A percentile compares a stretch with the other conserved stretches of the same genome.
These are phyloP conservation scores for Cyclotella atomus DNA, from an alignment of 108 stramenopile genomes.

Conservation along the genomic window DNA sequence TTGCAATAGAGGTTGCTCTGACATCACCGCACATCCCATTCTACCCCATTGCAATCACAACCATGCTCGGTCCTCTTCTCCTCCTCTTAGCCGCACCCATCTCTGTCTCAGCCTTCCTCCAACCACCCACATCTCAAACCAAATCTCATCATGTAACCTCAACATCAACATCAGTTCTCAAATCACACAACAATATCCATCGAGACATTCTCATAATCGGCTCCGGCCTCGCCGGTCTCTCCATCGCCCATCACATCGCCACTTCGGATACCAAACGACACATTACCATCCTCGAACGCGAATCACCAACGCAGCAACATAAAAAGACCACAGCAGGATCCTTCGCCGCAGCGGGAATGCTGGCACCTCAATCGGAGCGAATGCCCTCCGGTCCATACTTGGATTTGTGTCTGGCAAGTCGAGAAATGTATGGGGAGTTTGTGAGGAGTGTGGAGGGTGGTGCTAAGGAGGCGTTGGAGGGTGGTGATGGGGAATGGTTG, in stretches of 20 bases:
- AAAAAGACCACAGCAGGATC: constrained; percentile 50
- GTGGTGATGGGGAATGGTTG: too few species aligned
- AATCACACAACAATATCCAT: background rate
- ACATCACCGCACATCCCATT: too few species aligned
- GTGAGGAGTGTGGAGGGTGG: constrained; percentile 62
- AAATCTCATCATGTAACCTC: background rate
- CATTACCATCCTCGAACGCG: constrained; percentile 72
- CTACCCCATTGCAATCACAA: too few species aligned
- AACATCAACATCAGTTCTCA: background rate
- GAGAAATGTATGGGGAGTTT: constrained; percentile 79
- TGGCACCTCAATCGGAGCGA: constrained; percentile 90
- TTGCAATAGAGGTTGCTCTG: too few species aligned
- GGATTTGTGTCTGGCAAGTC: constrained; percentile 79
- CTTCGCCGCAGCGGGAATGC: constrained; percentile 86
- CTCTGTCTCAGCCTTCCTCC: too few species aligned
- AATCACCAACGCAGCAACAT: constrained; percentile 39
- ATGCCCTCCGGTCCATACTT: constrained; percentile 81
- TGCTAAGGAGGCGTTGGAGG: constrained; percentile 70
- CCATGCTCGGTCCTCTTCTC: too few species aligned
- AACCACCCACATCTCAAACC: background rate
- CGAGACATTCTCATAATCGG: constrained; percentile 80
- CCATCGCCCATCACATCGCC: constrained; percentile 66
- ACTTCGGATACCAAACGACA: constrained; percentile 72
- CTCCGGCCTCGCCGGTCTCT: constrained; percentile 81
- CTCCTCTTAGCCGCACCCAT: too few species aligned